Evolutionary conservation across 2,329 filamentous ascomycete genomes (phyloP), one percentile per base, ranked within the genome.

Genomic region (Arachnomyces sp.): DNA sequence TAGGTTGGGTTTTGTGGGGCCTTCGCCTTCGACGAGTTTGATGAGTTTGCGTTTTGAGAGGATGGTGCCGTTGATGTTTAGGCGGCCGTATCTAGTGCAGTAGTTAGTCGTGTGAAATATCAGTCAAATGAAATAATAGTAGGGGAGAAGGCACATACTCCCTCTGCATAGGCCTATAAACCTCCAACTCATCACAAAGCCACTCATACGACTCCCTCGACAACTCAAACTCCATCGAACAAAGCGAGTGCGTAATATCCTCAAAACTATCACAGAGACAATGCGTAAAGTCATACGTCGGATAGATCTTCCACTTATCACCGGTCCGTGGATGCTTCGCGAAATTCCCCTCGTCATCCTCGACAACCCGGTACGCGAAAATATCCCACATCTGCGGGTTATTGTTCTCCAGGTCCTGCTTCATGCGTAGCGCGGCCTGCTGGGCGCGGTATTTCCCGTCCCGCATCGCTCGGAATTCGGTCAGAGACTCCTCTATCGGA

Each of bases 311-410:
- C 88, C 89, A 96, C 57, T 82, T 79, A 48, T 76, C 70, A 20
- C 84, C 86, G 0, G 89, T 94, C 28, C 85, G 77, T 62, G 86
- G 79, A 59, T 94, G 87, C 32, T 69, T 69, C 52, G 46, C 58
- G 58, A 37, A 50, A 45, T 50, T 57, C 55, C 41, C 39, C 13
- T 55, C 44, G 32, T 71, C 72, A 43, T 76, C 66, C 31, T 84
- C 79, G 54, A 87, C 74, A 40, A 96, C 81, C 45, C 90, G 79
- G 64, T 94, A 96, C 12, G 90, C 90, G 2, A 85, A 84, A 39
- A 94, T 67, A 70, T 96, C 90, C 90, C 90, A 95, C 84, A 94
- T 89, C 64, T 94, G 86, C 5, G 89, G 88, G 60, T 95, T 95
- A 20, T 82, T 81, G 52, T 82, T 81, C 37, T 77, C 76, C n/a